Evolutionary conservation across 2,329 filamentous ascomycete species (phyloP).

Genomic region (Zymoseptoria pseudotritici): DNA sequence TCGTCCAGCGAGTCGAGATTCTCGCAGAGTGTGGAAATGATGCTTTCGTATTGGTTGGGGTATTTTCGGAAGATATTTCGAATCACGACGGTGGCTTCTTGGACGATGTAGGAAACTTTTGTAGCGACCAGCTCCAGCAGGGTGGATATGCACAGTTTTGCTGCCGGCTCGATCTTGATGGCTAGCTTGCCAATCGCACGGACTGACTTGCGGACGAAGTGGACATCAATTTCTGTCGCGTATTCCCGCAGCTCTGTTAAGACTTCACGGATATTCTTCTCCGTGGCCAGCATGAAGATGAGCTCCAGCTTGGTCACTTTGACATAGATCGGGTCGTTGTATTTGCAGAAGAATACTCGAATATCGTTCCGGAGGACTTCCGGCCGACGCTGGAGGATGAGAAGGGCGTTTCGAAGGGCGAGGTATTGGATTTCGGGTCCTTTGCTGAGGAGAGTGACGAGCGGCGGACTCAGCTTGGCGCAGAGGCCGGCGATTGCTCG

Average conservation of each 20-base stretch:
- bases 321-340: slow-evolving; percentile 98
- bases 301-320: slow-evolving; percentile 98
- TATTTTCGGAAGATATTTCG: slow-evolving; percentile 99
- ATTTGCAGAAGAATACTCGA: slow-evolving; percentile 98
- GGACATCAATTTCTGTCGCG: slow-evolving; percentile 95
- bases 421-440: slow-evolving; percentile 98
- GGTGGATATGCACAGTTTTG: slow-evolving; percentile 83
- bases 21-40: slow-evolving; percentile 91
- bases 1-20: slow-evolving; percentile 95
- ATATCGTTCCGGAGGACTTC: slow-evolving; percentile 96
- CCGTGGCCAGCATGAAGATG: slow-evolving; percentile 96
- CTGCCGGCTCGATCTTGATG: slow-evolving; percentile 96
- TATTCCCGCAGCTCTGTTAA: slow-evolving; percentile 90
- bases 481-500: slow-evolving; percentile 82
- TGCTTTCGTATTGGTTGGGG: slow-evolving; percentile 96
- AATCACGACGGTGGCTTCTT: slow-evolving; percentile 97
- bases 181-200: slow-evolving; percentile 95
- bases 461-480: slow-evolving; percentile 85
- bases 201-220: slow-evolving; percentile 96
- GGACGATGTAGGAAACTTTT: slow-evolving; percentile 98
- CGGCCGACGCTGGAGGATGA: slow-evolving; percentile 86
- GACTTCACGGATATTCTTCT: slow-evolving; percentile 92
- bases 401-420: slow-evolving; percentile 81
- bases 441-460: slow-evolving; percentile 91
- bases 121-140: slow-evolving; percentile 89